Conservation (phyloP, 1,284 basidiomycete species). For the Phylloporus sp. region DNA sequence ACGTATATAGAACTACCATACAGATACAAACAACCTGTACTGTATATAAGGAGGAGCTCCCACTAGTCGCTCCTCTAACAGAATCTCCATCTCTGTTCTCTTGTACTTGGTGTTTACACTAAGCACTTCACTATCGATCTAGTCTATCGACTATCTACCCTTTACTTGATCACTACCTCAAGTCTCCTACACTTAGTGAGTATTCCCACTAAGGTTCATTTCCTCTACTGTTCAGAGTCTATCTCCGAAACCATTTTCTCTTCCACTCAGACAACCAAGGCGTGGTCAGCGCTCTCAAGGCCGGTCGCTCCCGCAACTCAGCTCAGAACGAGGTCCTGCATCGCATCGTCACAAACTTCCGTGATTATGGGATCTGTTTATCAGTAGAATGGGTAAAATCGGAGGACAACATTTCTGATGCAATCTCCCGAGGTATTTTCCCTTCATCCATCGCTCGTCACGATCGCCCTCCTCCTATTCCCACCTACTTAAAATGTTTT, state of each 20-base stretch:
- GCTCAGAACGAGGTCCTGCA: conserved; percentile 38
- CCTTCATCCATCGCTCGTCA: neutral
- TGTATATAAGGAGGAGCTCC: no score
- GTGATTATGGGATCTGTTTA: conserved; percentile 32
- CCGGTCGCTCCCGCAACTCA: conserved; percentile 29
- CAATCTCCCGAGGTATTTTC: conserved; percentile 35
- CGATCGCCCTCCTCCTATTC: conserved; percentile 4
- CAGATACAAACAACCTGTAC: no score
- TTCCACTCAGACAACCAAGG: conserved; percentile 16
- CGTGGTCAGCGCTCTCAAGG: conserved; percentile 6
- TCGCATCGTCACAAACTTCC: conserved; percentile 33
- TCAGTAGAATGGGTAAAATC: conserved; percentile 37
- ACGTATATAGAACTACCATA: no score
- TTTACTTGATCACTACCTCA: no score
- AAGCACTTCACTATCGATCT: no score
- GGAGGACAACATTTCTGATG: conserved; percentile 39
- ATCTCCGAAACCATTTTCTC: conserved; percentile 1
- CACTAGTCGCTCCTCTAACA: no score
- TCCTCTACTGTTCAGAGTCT: no score
- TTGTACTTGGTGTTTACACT: no score
- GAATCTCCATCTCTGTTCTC: no score
- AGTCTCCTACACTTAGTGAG: no score
- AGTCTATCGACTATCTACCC: no score
- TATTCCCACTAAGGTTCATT: no score
- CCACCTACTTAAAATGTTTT: conserved; percentile 1